These are phyloP conservation scores for Kurtzmaniella natalensis DNA, from an alignment of 1,139 yeast species.

Conservation along the genomic window DNA sequence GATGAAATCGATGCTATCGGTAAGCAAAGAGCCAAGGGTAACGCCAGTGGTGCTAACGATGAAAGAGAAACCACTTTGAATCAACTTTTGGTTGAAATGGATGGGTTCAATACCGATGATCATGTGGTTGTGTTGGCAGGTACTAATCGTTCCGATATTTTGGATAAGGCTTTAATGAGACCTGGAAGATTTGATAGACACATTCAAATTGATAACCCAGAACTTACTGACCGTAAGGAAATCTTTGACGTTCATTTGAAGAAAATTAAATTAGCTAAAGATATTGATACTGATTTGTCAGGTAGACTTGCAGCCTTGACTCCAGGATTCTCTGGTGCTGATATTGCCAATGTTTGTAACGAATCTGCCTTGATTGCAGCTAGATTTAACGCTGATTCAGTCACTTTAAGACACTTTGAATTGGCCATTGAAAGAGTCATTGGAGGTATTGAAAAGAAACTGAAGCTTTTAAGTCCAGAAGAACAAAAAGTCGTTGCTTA, in stretches of 20 bases:
- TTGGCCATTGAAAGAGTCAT: conserved; percentile 95
- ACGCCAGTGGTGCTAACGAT: conserved; percentile 85
- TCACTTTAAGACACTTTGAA: conserved; percentile 78
- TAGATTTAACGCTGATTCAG: conserved; percentile 65
- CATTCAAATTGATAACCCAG: conserved; percentile 87
- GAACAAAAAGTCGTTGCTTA: conserved; percentile 90
- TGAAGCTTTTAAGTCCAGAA: conserved; percentile 74
- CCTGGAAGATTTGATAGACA: conserved; percentile 98
- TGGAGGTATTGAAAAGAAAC: conserved; percentile 92
- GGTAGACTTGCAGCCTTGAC: conserved; percentile 93
- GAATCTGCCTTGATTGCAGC: conserved; percentile 98
- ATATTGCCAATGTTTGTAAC: conserved; percentile 93
- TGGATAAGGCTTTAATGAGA: conserved; percentile 88
- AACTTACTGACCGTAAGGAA: conserved; percentile 87
- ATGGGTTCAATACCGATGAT: conserved; percentile 85
- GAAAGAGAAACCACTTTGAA: conserved; percentile 96
- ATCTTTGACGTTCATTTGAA: conserved; percentile 81
- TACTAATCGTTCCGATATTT: conserved; percentile 90
- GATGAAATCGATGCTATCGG: conserved; percentile 99
- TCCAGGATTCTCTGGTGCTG: conserved; percentile 98
- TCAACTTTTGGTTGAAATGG: conserved; percentile 96
- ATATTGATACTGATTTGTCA: conserved; percentile 46
- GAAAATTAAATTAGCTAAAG: conserved; percentile 47
- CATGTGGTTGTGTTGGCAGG: conserved; percentile 97
- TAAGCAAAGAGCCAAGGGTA: conserved; percentile 82